These are phyloP conservation scores for Dispira simplex DNA, from an alignment of 192 early-diverging fungal genomes.

Conservation along the genomic window DNA sequence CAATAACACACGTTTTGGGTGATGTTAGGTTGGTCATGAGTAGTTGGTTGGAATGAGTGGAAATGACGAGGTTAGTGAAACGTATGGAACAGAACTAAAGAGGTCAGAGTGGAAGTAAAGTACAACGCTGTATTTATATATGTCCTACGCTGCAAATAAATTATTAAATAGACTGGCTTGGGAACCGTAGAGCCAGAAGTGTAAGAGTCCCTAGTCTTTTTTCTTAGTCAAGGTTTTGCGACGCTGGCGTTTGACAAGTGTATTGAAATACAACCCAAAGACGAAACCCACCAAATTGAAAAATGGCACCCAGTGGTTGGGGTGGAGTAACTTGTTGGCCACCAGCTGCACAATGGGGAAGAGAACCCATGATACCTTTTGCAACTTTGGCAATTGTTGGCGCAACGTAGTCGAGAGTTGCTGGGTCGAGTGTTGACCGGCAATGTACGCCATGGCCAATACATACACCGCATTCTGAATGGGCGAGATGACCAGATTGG, in stretches of 20 bases:
- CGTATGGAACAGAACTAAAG: too few species aligned
- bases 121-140: too few species aligned
- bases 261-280: conserved; percentile 66
- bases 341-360: conserved; percentile 64
- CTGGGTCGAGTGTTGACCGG: conserved; percentile 39
- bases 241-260: conserved; percentile 38
- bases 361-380: conserved; percentile 72
- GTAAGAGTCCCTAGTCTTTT: too few species aligned
- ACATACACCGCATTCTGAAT: conserved; percentile 83
- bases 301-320: conserved; percentile 75
- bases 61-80: too few species aligned
- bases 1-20: too few species aligned
- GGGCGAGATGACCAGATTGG: conserved; percentile 68
- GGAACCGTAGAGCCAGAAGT: too few species aligned
- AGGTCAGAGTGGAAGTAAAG: too few species aligned
- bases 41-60: too few species aligned
- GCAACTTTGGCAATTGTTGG: conserved; percentile 46
- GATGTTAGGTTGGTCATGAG: too few species aligned
- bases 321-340: conserved; percentile 65
- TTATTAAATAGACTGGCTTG: too few species aligned
- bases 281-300: conserved; percentile 72
- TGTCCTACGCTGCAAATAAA: too few species aligned
- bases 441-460: conserved; percentile 66
- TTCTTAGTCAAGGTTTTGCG: not conserved
- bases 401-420: conserved; percentile 38